phyloP scores from a whole-genome alignment of 129 eudicot species.

The Heracleum sosnowskyi region DNA sequence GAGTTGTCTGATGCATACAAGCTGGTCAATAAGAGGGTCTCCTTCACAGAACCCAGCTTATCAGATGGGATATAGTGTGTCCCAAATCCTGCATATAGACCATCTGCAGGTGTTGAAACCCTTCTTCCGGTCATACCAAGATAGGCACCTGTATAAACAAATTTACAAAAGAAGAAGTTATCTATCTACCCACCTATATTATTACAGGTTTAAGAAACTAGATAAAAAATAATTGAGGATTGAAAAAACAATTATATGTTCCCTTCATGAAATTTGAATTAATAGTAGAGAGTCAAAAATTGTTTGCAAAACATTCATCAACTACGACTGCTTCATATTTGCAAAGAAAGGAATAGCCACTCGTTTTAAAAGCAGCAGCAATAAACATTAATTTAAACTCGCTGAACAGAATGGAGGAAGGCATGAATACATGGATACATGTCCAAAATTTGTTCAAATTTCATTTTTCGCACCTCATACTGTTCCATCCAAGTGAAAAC shows the following conservation, averaged over 20 bases:
- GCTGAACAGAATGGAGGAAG: not conserved
- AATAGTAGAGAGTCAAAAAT: not conserved
- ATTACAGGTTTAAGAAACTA: not conserved
- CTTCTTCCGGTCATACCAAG: constrained; percentile 95
- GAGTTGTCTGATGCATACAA: constrained; percentile 47
- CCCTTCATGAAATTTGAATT: not conserved
- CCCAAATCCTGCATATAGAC: constrained; percentile 84
- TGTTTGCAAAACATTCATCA: not conserved
- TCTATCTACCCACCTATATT: not conserved
- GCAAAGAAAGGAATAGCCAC: not conserved
- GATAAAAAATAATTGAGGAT: not conserved
- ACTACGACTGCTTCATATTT: not conserved
- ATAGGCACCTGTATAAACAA: constrained; percentile 60
- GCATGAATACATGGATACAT: not conserved
- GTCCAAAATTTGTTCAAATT: not conserved
- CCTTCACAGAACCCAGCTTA: constrained; percentile 61
- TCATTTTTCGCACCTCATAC: not conserved
- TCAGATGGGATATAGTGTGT: constrained; percentile 81
- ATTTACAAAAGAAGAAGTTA: not conserved
- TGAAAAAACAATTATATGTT: not conserved
- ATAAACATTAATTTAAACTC: too few relatives aligned
- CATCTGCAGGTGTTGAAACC: constrained; percentile 85
- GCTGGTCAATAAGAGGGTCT: constrained; percentile 44
- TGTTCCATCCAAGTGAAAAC: not conserved
- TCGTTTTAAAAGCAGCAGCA: not conserved